Conservation (phyloP, 768 basidiomycete species). For the Naematelia aurantialba region DNA sequence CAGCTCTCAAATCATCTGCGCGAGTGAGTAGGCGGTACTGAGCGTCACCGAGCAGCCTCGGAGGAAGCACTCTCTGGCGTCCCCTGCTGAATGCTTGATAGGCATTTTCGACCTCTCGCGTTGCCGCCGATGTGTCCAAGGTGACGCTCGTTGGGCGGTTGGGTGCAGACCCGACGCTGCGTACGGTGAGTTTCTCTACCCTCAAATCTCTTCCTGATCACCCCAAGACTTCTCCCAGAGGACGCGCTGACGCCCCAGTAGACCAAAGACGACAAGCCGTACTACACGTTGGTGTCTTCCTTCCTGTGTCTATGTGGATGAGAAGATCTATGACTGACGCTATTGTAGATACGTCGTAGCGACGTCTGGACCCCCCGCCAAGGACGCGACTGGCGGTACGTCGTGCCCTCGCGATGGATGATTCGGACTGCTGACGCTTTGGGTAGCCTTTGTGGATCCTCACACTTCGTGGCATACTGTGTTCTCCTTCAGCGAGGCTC, state of each 20-base stretch:
- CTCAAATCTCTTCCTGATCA: neutral
- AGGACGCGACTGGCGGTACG: slow-evolving; percentile 11
- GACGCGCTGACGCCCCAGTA: neutral
- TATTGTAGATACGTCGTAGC: slow-evolving; percentile 30
- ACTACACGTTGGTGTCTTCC: slow-evolving; percentile 28
- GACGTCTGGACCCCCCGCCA: slow-evolving; percentile 17
- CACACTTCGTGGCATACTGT: slow-evolving; percentile 38
- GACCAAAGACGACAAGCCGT: slow-evolving; percentile 32
- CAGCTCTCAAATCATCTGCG: neutral
- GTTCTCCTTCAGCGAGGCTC: slow-evolving; percentile 33
- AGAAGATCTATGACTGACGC: neutral
- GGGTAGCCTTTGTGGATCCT: slow-evolving; percentile 10
- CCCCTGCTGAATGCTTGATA: too few relatives aligned
- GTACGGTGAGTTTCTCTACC: slow-evolving; percentile 16
- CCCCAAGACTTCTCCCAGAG: neutral
- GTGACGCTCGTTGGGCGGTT: slow-evolving; percentile 33
- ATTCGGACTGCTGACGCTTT: neutral
- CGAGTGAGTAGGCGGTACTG: neutral
- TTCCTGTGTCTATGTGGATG: neutral
- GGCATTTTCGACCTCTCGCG: slow-evolving; percentile 25
- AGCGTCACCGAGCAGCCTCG: too few relatives aligned
- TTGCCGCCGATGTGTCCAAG: slow-evolving; percentile 24
- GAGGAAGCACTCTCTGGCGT: too few relatives aligned
- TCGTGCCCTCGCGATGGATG: neutral
- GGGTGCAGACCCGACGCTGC: slow-evolving; percentile 29